Base-by-base conservation (phyloP, 1,284 basidiomycete genomes). In the Sporisorium reilianum region DNA sequence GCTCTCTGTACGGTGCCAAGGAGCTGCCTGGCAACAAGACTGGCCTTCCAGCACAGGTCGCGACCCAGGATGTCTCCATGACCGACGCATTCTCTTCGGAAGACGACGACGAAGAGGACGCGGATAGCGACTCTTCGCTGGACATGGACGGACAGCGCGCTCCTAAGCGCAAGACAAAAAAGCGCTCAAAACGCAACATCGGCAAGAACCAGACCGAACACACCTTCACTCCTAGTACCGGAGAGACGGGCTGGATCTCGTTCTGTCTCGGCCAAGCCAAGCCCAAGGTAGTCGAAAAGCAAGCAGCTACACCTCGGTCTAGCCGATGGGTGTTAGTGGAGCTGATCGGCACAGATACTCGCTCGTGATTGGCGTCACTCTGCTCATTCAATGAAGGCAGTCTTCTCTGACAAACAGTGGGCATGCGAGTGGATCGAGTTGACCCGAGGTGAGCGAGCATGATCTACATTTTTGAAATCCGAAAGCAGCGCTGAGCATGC, bases 261-360 rank as follows among this genome's bases (percentile, higher is more conserved):
- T 74, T 74, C 58, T 64, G 57, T 46, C 46, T 73, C 30, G 44
- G 56, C 20, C 9, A n/a, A 20, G n/a, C 38, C n/a, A 20, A 20
- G 38, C n/a, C 38, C 38, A 20, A 3, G 20, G 8, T 22, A 26
- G 12, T 32, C n/a, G n/a, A 3, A 20, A 16, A 26, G 25, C 40
- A 40, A 36, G 50, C 45, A 11, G 20, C n/a, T n/a, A n/a, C 18
- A 38, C 20, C 23, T 25, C 45, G 36, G 16, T 38, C 45, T 36
- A 36, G 53, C 12, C 44, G 53, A 46, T 73, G 70, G 70, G 41
- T 68, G 36, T 48, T 74, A 36, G 65, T 74, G 23, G 71, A 74
- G 49, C 61, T 74, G 1, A 50, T 74, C 16, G 71, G 71, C 40
- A 65, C 65, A 9, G 71, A 74, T 53, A 68, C 71, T 25, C 65